These are phyloP conservation scores for Penstemon newberryi DNA, from an alignment of 257 asterid genomes.

Conservation along the genomic window DNA sequence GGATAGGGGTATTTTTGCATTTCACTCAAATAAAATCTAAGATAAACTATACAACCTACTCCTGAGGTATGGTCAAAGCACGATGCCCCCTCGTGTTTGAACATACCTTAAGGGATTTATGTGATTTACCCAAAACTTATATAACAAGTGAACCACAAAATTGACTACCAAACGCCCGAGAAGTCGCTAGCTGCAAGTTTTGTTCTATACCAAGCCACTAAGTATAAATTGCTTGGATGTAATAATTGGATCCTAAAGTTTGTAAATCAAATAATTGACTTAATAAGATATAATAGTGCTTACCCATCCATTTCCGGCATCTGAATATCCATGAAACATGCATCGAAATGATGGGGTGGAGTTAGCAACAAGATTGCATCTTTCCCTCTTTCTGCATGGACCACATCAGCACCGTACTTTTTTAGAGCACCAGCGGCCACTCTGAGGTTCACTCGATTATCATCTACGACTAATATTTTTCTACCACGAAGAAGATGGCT, in stretches of 20 bases:
- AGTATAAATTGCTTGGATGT: no score
- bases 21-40: no score
- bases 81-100: no score
- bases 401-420: conserved; percentile 95
- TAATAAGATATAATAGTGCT: conserved; percentile 15
- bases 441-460: conserved; percentile 82
- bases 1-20: no score
- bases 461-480: conserved; percentile 83
- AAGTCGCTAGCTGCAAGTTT: no score
- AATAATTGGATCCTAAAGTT: not conserved
- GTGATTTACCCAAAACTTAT: no score
- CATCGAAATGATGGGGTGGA: conserved; percentile 89
- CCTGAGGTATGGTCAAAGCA: no score
- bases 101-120: no score
- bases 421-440: conserved; percentile 86
- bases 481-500: conserved; percentile 75
- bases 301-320: conserved; percentile 99
- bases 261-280: not conserved
- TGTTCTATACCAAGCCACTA: no score
- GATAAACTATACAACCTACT: no score
- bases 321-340: conserved; percentile 99
- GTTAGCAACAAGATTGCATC: conserved; percentile 60
- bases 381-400: conserved; percentile 69
- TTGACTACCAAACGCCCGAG: no score
- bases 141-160: no score